Conservation (phyloP, 1,139 yeast genomes). For the Kodamaea sp. region DNA sequence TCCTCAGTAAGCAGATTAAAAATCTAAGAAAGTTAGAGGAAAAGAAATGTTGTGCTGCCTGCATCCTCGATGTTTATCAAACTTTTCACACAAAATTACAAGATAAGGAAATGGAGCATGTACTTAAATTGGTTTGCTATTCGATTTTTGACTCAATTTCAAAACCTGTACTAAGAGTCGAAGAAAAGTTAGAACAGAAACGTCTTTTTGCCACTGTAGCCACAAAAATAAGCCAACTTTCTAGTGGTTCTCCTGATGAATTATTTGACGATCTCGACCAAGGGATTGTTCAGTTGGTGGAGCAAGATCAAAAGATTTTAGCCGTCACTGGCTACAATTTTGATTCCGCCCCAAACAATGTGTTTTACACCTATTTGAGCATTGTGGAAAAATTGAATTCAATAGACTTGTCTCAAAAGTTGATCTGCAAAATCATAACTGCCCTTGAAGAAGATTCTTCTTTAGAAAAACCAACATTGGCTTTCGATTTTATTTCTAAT, state of each 20-base stretch:
- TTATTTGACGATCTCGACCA: conserved; percentile 8
- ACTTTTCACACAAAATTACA: conserved; percentile 8
- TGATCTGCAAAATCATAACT: conserved; percentile 21
- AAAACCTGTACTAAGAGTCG: conserved; percentile 4
- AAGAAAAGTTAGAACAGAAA: not conserved
- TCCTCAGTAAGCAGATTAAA: conserved; percentile 18
- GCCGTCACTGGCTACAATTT: conserved; percentile 8
- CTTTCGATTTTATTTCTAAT: conserved; percentile 13
- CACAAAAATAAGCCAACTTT: not conserved
- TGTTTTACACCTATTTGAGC: conserved; percentile 9
- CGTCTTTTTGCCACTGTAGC: conserved; percentile 1
- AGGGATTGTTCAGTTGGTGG: conserved; percentile 4
- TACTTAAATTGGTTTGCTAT: conserved; percentile 5
- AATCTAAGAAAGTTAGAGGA: conserved; percentile 16
- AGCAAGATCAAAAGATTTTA: conserved; percentile 4
- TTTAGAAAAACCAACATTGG: conserved; percentile 12
- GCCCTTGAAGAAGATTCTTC: conserved; percentile 19
- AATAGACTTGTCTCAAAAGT: conserved; percentile 13
- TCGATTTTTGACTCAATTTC: conserved; percentile 13
- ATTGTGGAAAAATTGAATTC: conserved; percentile 10
- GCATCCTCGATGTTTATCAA: conserved; percentile 16
- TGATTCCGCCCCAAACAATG: conserved; percentile 5
- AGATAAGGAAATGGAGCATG: not conserved
- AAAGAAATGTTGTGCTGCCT: conserved; percentile 20
- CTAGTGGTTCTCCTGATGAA: not conserved